phyloP scores from a whole-genome alignment of 306 rosid genomes.

The Senna siamea region DNA sequence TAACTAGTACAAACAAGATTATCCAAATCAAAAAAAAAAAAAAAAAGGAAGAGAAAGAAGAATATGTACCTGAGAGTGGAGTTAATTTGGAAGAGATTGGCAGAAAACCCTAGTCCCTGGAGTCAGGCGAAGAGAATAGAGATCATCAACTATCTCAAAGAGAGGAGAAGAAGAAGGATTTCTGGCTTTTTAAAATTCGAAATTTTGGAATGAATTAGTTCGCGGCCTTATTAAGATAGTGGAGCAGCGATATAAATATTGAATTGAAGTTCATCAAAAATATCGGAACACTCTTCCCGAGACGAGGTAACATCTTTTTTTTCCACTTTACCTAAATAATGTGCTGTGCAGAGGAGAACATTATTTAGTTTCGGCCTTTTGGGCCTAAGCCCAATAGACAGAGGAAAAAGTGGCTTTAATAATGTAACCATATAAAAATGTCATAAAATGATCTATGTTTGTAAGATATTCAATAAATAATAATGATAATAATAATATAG shows the following conservation, averaged over 20 bases:
- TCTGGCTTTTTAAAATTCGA: constrained; percentile 8
- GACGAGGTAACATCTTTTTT: too few species aligned
- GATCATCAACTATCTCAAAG: not conserved
- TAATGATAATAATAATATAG: too few species aligned
- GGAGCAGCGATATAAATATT: not conserved
- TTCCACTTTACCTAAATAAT: too few species aligned
- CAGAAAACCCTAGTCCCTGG: constrained; percentile 6
- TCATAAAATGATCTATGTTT: too few species aligned
- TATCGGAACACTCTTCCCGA: not conserved
- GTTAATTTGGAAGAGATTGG: not conserved
- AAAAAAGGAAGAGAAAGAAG: not conserved
- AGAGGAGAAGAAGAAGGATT: not conserved
- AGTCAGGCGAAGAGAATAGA: not conserved
- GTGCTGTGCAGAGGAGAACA: not conserved
- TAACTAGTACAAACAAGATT: not conserved
- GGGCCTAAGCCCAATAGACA: not conserved
- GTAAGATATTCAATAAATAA: too few species aligned
- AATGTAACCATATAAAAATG: too few species aligned
- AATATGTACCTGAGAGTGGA: constrained; percentile 1
- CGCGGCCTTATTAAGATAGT: not conserved
- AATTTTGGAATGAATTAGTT: not conserved
- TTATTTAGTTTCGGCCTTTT: not conserved
- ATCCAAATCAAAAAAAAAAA: not conserved
- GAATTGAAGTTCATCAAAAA: not conserved
- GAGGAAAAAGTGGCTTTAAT: not conserved